phyloP scores from a whole-genome alignment of 192 early-diverging fungal species.

The Coemansia sp. region DNA sequence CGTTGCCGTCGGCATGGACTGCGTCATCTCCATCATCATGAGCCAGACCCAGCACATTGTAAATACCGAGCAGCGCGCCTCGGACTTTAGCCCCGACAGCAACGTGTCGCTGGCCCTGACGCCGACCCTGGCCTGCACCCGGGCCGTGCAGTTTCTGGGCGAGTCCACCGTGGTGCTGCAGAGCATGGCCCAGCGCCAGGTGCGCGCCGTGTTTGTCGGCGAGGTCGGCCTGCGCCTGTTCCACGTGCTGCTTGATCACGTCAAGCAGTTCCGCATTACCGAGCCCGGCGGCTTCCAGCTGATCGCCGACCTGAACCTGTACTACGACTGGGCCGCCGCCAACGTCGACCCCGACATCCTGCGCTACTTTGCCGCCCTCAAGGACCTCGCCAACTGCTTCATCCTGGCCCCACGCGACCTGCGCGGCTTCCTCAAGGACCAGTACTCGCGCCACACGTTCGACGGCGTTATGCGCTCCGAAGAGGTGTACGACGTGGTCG shows the following conservation, averaged over 20 bases:
- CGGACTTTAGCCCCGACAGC: slow-evolving; percentile 72
- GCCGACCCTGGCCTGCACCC: slow-evolving; percentile 79
- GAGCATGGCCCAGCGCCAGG: slow-evolving; percentile 73
- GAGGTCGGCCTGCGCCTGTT: slow-evolving; percentile 87
- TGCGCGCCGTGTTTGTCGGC: slow-evolving; percentile 84
- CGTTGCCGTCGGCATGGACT: slow-evolving; percentile 90
- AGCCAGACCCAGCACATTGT: slow-evolving; percentile 82
- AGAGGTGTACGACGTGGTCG: slow-evolving; percentile 52
- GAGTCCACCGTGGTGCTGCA: slow-evolving; percentile 68
- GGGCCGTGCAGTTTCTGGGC: slow-evolving; percentile 73
- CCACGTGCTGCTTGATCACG: slow-evolving; percentile 76
- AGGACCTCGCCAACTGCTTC: slow-evolving; percentile 51
- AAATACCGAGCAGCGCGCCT: slow-evolving; percentile 59
- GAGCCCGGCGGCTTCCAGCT: slow-evolving; percentile 86
- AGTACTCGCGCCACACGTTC: slow-evolving; percentile 43
- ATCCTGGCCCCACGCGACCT: slow-evolving; percentile 48
- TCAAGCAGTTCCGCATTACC: slow-evolving; percentile 75
- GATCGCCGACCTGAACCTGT: slow-evolving; percentile 57
- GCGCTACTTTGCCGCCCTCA: slow-evolving; percentile 46
- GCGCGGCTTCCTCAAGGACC: slow-evolving; percentile 40
- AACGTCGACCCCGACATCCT: slow-evolving; percentile 34
- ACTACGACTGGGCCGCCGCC: slow-evolving; percentile 42
- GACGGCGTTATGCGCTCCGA: slow-evolving; percentile 52
- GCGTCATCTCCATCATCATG: slow-evolving; percentile 81
- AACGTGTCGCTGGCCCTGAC: slow-evolving; percentile 58